These are phyloP conservation scores for Colletotrichum acutatum DNA, from an alignment of 2,329 filamentous ascomycete genomes.

Conservation along the genomic window DNA sequence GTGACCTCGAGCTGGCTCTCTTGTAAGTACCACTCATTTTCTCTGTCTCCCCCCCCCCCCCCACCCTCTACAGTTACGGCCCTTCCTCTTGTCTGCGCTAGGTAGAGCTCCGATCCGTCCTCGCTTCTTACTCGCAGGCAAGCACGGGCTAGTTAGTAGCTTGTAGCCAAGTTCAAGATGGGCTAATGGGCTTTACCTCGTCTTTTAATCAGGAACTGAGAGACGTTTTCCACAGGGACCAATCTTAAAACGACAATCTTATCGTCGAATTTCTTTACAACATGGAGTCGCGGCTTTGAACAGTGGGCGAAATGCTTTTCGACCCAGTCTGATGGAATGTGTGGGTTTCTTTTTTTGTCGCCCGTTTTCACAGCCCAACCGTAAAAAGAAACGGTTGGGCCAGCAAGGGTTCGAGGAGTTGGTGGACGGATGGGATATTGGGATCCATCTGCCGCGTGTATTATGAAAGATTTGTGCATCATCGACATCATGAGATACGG, in stretches of 20 bases:
- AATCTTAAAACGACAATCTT: conserved; percentile 29
- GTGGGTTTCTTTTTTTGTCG: conserved; percentile 25
- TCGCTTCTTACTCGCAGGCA: conserved; percentile 35
- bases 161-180: conserved; percentile 34
- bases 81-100: neutral
- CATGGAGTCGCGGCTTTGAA: conserved; percentile 25
- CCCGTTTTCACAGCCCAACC: neutral
- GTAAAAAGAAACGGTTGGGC: conserved; percentile 5
- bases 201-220: conserved; percentile 38
- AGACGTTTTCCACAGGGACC: conserved; percentile 35
- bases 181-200: conserved; percentile 38
- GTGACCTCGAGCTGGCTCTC: conserved; percentile 82
- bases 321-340: conserved; percentile 21
- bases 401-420: conserved; percentile 2
- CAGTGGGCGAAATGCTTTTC: conserved; percentile 13
- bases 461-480: conserved; percentile 34
- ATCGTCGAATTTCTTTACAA: conserved; percentile 1
- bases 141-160: conserved; percentile 38
- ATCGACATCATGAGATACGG: conserved; percentile 33
- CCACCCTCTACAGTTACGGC: conserved; percentile 9
- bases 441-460: conserved; percentile 30
- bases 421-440: conserved; percentile 15
- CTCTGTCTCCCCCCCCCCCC: conserved; percentile 24
- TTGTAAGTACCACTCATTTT: conserved; percentile 53
- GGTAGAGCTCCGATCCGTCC: conserved; percentile 28